Conservation (phyloP, 1,284 basidiomycete genomes). For the Marasmius oreades region DNA sequence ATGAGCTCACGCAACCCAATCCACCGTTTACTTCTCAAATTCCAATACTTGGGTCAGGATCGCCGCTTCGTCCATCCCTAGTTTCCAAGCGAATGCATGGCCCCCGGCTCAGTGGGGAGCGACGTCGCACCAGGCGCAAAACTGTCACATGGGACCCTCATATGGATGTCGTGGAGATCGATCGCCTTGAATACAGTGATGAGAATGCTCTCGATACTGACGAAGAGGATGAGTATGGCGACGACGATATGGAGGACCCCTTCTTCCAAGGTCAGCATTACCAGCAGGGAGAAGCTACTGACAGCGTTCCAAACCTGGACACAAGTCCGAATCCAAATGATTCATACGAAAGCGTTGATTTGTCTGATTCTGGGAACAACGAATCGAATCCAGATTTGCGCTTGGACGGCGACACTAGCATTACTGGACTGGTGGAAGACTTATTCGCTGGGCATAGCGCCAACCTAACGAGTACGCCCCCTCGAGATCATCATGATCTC, state of each 20-base stretch:
- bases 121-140: conserved; percentile 58
- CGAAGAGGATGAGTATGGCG: conserved; percentile 21
- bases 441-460: conserved; percentile 38
- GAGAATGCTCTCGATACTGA: conserved; percentile 39
- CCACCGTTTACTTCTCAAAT: conserved; percentile 19
- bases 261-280: conserved; percentile 18
- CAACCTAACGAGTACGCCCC: conserved; percentile 15
- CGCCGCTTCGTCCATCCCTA: conserved; percentile 69
- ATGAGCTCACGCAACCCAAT: not conserved
- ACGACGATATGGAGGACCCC: conserved; percentile 25
- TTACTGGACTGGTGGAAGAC: conserved; percentile 60
- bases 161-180: conserved; percentile 88
- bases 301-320: conserved; percentile 13
- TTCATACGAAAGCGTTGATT: conserved; percentile 35
- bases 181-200: conserved; percentile 59
- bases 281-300: not conserved
- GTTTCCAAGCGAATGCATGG: conserved; percentile 82
- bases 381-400: conserved; percentile 8
- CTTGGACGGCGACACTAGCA: conserved; percentile 51
- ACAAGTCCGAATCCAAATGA: conserved; percentile 22
- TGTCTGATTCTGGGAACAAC: conserved; percentile 23
- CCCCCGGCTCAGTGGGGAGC: conserved; percentile 61
- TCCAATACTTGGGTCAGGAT: conserved; percentile 27
- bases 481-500: conserved; percentile 27
- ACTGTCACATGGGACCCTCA: conserved; percentile 86